A percentile compares a stretch with the other conserved stretches of the same genome.
Evolutionary conservation across 2,329 filamentous ascomycete species (phyloP).

Genomic region (Fusarium newnesense): DNA sequence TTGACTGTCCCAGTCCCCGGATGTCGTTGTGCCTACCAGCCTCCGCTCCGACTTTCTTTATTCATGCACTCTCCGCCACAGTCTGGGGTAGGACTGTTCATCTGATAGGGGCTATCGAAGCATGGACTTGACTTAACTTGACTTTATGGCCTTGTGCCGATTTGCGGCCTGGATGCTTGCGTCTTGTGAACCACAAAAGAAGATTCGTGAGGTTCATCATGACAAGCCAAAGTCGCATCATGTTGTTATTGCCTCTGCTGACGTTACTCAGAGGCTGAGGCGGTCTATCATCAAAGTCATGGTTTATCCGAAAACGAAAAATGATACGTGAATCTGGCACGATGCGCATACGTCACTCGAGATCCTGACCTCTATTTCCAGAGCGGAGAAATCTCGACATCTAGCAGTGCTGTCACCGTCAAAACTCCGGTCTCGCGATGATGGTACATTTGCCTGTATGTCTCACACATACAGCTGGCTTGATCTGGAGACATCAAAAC

Average conservation of each 20-base stretch:
- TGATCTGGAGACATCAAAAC: neutral
- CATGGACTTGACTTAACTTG: constrained; percentile 12
- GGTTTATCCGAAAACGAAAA: constrained; percentile 27
- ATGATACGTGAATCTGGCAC: constrained; percentile 10
- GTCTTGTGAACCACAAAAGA: neutral
- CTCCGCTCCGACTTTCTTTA: constrained; percentile 17
- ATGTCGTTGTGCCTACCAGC: constrained; percentile 5
- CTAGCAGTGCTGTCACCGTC: neutral
- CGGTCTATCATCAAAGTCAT: constrained; percentile 18
- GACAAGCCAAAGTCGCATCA: neutral
- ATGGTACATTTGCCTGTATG: constrained; percentile 11
- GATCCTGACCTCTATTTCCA: constrained; percentile 11
- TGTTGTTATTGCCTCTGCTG: constrained; percentile 6
- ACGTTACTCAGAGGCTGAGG: constrained; percentile 25
- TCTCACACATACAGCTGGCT: constrained; percentile 8
- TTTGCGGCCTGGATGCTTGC: neutral
- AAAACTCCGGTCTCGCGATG: neutral
- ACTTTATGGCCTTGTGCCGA: neutral
- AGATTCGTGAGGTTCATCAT: neutral
- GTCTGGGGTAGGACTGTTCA: constrained; percentile 32
- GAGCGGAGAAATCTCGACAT: constrained; percentile 16
- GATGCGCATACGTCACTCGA: constrained; percentile 25
- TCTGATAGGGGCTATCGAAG: constrained; percentile 6
- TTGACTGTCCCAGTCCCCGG: too few relatives aligned
- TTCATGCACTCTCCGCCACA: constrained; percentile 18